A percentile compares a stretch with the other conserved stretches of the same genome.
Conservation (phyloP, 495 filamentous ascomycete species). For the Alectoria sarmentosa region DNA sequence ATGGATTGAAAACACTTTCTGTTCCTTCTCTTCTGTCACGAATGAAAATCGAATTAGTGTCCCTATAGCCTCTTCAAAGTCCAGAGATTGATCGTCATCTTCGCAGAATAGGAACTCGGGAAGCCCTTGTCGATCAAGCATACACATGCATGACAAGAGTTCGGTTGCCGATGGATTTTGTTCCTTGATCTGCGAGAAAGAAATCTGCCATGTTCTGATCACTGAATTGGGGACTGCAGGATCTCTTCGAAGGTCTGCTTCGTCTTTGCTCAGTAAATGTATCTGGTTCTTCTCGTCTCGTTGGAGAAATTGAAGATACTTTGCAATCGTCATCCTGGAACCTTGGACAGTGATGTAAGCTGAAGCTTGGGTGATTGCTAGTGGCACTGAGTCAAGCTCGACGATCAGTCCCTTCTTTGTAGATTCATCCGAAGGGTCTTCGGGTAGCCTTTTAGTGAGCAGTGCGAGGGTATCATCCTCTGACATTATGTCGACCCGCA, state of each 20-base stretch:
- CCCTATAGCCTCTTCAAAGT: too few relatives aligned
- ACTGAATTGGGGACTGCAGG: constrained; percentile 34
- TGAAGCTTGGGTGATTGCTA: constrained; percentile 45
- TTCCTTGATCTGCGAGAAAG: constrained; percentile 39
- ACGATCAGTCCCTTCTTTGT: constrained; percentile 26
- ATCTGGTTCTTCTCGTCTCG: constrained; percentile 28
- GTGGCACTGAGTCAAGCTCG: constrained; percentile 40
- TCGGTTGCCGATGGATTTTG: constrained; percentile 25
- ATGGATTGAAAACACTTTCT: constrained; percentile 39
- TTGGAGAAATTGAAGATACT: constrained; percentile 36
- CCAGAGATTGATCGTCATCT: too few relatives aligned
- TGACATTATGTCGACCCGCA: constrained; percentile 34
- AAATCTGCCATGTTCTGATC: constrained; percentile 41
- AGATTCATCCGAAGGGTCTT: background rate
- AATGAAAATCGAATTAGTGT: too few relatives aligned
- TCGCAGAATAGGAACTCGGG: constrained; percentile 18
- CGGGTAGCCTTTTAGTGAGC: constrained; percentile 19
- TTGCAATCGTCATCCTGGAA: constrained; percentile 25
- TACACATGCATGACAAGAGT: constrained; percentile 32
- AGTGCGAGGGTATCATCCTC: constrained; percentile 32
- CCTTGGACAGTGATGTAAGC: constrained; percentile 35
- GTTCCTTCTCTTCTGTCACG: too few relatives aligned
- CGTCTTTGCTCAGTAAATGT: constrained; percentile 36
- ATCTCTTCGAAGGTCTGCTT: constrained; percentile 35
- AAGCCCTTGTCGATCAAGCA: constrained; percentile 33